Percentiles rank a stretch among this genome's conserved stretches.
Conservation (phyloP, 1,284 basidiomycete species). For the Caloboletus inedulis region DNA sequence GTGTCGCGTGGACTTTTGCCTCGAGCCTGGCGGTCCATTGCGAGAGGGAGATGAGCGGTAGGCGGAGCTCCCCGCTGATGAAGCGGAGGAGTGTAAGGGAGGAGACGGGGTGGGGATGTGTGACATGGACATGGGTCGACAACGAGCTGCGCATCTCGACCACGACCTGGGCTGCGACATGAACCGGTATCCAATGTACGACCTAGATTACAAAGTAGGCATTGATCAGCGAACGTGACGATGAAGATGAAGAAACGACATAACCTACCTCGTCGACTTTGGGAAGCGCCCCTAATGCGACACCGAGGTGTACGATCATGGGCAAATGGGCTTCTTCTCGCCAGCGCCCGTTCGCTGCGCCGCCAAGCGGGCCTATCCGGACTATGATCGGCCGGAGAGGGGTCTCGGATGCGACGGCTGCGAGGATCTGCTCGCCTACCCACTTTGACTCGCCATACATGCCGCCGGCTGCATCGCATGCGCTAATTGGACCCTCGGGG, state of each 20-base stretch:
- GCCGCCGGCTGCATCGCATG: conserved; percentile 31
- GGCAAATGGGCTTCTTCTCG: conserved; percentile 32
- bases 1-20: conserved; percentile 1
- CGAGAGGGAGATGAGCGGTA: conserved; percentile 18
- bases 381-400: conserved; percentile 31
- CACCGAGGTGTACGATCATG: conserved; percentile 26
- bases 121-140: conserved; percentile 8
- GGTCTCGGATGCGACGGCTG: conserved; percentile 19
- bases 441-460: conserved; percentile 46
- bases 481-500: conserved; percentile 13
- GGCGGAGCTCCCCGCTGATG: conserved; percentile 9
- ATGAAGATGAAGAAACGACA: not conserved
- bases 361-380: conserved; percentile 41
- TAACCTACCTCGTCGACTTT: conserved; percentile 20
- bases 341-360: conserved; percentile 29
- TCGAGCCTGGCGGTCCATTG: conserved; percentile 20
- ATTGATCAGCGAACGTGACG: not conserved
- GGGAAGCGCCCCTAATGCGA: conserved; percentile 15
- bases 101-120: conserved; percentile 16
- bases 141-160: conserved; percentile 13
- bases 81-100: conserved; percentile 12
- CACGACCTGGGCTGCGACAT: conserved; percentile 14
- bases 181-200: conserved; percentile 24
- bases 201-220: not conserved
- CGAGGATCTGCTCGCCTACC: conserved; percentile 41